Base-by-base conservation (phyloP, 306 rosid genomes). In the Cicer cuneatum region DNA sequence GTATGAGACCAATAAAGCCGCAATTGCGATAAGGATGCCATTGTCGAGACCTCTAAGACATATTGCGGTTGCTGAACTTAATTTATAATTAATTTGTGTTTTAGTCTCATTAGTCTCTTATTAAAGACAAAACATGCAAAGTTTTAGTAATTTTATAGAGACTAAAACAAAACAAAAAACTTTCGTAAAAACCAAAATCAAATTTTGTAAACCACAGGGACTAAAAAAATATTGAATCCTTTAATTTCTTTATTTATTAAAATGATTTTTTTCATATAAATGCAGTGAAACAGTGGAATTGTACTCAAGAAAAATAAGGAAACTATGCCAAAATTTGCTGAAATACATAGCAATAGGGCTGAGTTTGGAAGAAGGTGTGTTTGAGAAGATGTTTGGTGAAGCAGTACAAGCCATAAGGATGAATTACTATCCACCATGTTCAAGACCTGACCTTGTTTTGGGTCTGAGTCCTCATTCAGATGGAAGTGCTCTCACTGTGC, bases 381-480 rank as follows among this genome's bases (percentile, higher is more conserved):
- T 95, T 78, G 85, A 85, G 52, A 76, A 87, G 71, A 83, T 89
- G 90, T 92, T 95, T 85, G 98, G 91, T 56, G 87, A 21, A 85
- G 88, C 90, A 42, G 98, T 95, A 41, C 99, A 95, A 84, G 99
- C 99, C 62, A 68, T 92, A 79, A 90, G 99, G 86, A 89, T 90
- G 97, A 95, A 95, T 40, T 92, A 92, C 82, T 95, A 95, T 59
- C 98, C 99, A n/a, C 82, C 96, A 54, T 95, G 99, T 75, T 78
- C 97, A 3, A 90, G 98, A 64, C 99, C 99, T 62, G 99, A 95
- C 85, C 98, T 95, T 84, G 99, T 90, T 66, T 80, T 95, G 75
- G 99, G 99, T 14, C 87, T 95, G 47, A 95, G 99, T 67, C 97
- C 99, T 21, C 98, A 95, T 84, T 95, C 99, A 41, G 99, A 95